A percentile compares a stretch with the other conserved stretches of the same genome.
These are phyloP conservation scores for Botrytis sinoallii DNA, from an alignment of 2,329 filamentous ascomycete species.

Conservation along the genomic window DNA sequence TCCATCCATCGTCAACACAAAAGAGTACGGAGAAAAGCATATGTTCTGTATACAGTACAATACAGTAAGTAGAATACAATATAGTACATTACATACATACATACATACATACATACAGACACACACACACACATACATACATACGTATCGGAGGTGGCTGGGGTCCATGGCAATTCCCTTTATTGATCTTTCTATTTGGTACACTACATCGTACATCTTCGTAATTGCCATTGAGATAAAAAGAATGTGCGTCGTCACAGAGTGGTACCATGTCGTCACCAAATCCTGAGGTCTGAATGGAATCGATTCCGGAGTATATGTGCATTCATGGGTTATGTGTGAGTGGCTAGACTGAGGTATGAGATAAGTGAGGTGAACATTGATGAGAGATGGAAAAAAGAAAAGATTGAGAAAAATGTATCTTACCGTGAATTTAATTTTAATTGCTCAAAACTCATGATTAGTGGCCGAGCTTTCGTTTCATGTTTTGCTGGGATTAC, in stretches of 20 bases:
- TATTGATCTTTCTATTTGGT: not conserved
- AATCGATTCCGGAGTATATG: slow-evolving; percentile 4
- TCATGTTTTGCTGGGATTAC: slow-evolving; percentile 18
- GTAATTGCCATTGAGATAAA: not conserved
- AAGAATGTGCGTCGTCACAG: not conserved
- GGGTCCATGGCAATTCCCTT: not conserved
- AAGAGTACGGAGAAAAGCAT: slow-evolving; percentile 15
- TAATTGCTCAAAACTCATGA: not conserved
- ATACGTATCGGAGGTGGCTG: slow-evolving; percentile 3
- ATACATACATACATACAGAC: not conserved
- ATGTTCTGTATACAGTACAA: slow-evolving; percentile 1
- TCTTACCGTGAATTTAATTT: not conserved
- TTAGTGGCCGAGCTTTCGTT: slow-evolving; percentile 12
- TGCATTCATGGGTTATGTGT: not conserved
- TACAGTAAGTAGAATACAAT: not conserved
- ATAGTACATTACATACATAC: slow-evolving; percentile 3
- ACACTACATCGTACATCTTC: not conserved
- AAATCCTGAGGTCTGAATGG: slow-evolving; percentile 3
- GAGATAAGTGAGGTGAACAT: not conserved
- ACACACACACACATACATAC: not conserved
- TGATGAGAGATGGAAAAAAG: not conserved
- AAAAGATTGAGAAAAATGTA: not conserved
- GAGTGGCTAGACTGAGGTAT: not conserved
- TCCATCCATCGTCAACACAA: slow-evolving; percentile 16
- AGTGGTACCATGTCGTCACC: slow-evolving; percentile 3